phyloP scores from a whole-genome alignment of 345 rosid species.

The Eucalyptus cloeziana region DNA sequence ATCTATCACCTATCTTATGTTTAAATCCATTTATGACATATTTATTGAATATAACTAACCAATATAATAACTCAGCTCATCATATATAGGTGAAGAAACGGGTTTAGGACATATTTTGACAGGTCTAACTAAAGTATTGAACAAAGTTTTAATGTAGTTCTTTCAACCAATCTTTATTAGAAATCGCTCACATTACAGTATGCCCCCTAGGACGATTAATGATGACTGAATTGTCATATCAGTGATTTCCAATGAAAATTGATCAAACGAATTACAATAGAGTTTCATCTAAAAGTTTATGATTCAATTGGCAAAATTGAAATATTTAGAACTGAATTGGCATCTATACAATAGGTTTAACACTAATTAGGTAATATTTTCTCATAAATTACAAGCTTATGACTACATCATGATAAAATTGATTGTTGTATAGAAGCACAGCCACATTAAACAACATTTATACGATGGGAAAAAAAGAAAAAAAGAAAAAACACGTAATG shows the following conservation, averaged over 20 bases:
- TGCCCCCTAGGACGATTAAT: neutral
- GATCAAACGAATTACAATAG: rapidly evolving
- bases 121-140: neutral
- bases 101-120: neutral
- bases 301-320: neutral
- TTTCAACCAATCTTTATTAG: neutral
- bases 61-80: neutral
- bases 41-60: neutral
- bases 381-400: neutral
- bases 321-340: neutral
- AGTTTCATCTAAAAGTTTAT: rapidly evolving
- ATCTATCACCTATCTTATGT: neutral
- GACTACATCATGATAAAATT: neutral
- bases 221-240: neutral
- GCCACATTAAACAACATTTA: neutral
- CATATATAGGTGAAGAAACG: neutral
- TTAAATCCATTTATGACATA: neutral
- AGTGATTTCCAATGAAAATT: neutral
- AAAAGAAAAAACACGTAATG: neutral
- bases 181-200: neutral
- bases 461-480: neutral
- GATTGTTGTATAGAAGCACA: neutral
- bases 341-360: neutral
- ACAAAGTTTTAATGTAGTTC: neutral
- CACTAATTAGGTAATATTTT: neutral